Base-by-base conservation (phyloP, 2,329 filamentous ascomycete species). In the Penicillium polonicum region DNA sequence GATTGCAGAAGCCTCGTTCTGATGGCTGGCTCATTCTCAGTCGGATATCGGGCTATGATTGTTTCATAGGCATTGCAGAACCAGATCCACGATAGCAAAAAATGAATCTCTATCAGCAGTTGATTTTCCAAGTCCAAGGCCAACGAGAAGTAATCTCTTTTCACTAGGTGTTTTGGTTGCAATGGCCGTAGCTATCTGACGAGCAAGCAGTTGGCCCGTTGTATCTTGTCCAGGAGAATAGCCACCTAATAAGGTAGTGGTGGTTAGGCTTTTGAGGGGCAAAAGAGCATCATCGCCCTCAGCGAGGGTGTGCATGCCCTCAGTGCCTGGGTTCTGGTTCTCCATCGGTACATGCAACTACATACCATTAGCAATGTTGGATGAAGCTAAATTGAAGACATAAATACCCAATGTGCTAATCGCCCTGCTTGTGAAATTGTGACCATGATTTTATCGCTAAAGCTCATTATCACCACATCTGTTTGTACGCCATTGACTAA, bases 371-470 rank as follows among this genome's bases (percentile, higher is more conserved):
- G 52, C 59, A 31, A 38, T 55, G 15, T 48, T 41, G 33, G n/a
- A 35, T 29, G 13, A 33, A n/a, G n/a, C 4, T 44, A 10, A 13
- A n/a, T 48, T n/a, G 15, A 9, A 12, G 15, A 10, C 4, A n/a
- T 15, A 72, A 78, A 53, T 80, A 97, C 92, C 94, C 94, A 99
- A 81, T 97, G 94, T 21, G 90, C 89, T 46, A 97, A 78, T 58
- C 88, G 85, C 7, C 92, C 93, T 60, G 88, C 85, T 77, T 97
- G 94, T 0, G 90, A 90, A 59, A 97, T 83, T 1, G 92, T 97
- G 61, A 99, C 80, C 67, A 99, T 78, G 67, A 99, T 91, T 76
- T 91, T 96, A 82, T 97, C 94, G 9, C 87, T 83, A 76, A 97
- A 97, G 67, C 82, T 85, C 53, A 92, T 80, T 12, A 83, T 82